Percentiles rank a stretch among this genome's conserved stretches.
phyloP scores from a whole-genome alignment of 352 stramenopile genomes.

The Phytophthora gonapodyides region DNA sequence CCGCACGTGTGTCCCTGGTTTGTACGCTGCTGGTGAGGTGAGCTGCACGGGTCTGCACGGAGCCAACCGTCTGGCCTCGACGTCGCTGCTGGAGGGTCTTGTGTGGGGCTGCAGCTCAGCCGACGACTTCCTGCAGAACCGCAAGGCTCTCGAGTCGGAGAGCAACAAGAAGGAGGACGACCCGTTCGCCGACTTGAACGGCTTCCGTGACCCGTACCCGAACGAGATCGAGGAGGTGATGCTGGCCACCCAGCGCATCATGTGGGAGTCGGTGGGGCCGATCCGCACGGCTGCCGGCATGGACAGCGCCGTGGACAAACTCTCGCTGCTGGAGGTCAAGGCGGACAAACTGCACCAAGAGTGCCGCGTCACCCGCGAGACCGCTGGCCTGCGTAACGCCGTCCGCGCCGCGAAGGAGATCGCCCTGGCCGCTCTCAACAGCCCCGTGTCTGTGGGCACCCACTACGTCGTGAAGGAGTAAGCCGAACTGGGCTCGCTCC shows the following conservation, averaged over 20 bases:
- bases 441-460: conserved; percentile 83
- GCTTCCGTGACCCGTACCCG: conserved; percentile 44
- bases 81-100: conserved; percentile 93
- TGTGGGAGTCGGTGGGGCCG: conserved; percentile 95
- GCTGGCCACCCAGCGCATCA: conserved; percentile 73
- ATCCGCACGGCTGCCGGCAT: conserved; percentile 84
- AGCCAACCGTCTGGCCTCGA: conserved; percentile 94
- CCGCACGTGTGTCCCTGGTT: conserved; percentile 70
- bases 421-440: conserved; percentile 78
- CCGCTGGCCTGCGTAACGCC: conserved; percentile 88
- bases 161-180: conserved; percentile 33
- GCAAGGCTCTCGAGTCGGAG: conserved; percentile 21
- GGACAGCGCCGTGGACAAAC: conserved; percentile 74
- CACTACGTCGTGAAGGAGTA: conserved; percentile 87
- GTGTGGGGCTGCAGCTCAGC: conserved; percentile 93
- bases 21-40: conserved; percentile 94
- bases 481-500: not conserved
- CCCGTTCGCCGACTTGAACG: conserved; percentile 45
- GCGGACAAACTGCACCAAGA: conserved; percentile 79
- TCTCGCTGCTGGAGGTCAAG: conserved; percentile 79
- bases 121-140: conserved; percentile 62
- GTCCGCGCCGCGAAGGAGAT: conserved; percentile 88
- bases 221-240: conserved; percentile 72
- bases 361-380: conserved; percentile 69
- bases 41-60: conserved; percentile 95